Evolutionary conservation across 495 filamentous ascomycete species (phyloP).

Genomic region (Lichina pygmaea): DNA sequence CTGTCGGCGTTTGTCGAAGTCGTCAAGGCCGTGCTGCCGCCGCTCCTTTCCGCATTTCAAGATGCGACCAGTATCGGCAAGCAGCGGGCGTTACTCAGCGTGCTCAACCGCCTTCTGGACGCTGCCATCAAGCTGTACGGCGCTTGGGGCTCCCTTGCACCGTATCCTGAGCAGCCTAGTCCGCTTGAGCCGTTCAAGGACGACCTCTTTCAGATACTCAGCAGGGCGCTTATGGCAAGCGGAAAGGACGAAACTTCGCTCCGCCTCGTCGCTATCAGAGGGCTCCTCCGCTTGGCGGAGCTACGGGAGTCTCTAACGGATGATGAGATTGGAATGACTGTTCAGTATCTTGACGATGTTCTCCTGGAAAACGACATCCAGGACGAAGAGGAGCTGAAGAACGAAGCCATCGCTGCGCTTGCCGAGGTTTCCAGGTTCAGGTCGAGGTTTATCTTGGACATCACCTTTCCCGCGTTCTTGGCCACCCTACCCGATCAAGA

Average conservation of each 20-base stretch:
- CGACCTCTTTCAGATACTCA: constrained; percentile 30
- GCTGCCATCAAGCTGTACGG: constrained; percentile 31
- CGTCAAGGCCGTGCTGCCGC: constrained; percentile 27
- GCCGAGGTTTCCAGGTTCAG: constrained; percentile 38
- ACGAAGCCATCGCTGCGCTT: constrained; percentile 34
- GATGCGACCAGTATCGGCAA: constrained; percentile 37
- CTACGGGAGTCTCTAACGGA: constrained; percentile 31
- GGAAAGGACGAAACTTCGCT: constrained; percentile 40
- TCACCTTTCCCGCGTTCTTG: constrained; percentile 48
- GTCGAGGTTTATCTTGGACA: constrained; percentile 38
- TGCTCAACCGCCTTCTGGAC: constrained; percentile 27
- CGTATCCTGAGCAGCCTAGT: constrained; percentile 15
- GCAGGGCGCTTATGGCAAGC: constrained; percentile 30
- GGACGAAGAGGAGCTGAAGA: constrained; percentile 28
- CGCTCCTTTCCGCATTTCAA: constrained; percentile 34
- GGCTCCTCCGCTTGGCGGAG: constrained; percentile 26
- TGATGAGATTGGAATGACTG: constrained; percentile 32
- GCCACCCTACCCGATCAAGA: constrained; percentile 36
- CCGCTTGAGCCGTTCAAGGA: constrained; percentile 30
- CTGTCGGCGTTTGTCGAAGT: constrained; percentile 24
- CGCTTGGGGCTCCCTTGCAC: constrained; percentile 20
- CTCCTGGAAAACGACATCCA: constrained; percentile 29
- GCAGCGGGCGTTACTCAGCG: constrained; percentile 38
- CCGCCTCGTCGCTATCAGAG: constrained; percentile 29
- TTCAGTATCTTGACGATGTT: constrained; percentile 39